Evolutionary conservation across 1,284 basidiomycete species (phyloP), one percentile per base, ranked within the genome.

Genomic region (Retiboletus fuscus): DNA sequence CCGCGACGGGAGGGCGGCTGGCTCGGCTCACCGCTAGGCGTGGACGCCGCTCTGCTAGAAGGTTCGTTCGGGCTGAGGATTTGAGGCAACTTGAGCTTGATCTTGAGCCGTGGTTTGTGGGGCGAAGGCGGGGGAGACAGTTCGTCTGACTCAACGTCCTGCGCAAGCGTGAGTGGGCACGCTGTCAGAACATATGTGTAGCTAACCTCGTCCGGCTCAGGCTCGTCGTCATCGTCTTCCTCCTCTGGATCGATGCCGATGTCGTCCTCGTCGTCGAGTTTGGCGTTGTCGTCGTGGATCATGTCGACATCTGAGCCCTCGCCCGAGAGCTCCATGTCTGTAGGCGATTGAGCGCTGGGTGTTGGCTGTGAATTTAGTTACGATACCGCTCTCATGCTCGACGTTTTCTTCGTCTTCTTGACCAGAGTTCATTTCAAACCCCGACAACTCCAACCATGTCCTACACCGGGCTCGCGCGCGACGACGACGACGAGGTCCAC

Each of bases 61-160:
- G 73, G 79, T 81, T 58, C 84, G 82, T 76, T 84, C 78, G 68
- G 84, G 76, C 80, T 82, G 39, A 81, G 80, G 26, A 82, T 83
- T 15, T 83, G 81, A 13, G 90, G 89, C 10, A 92, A 80, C 78
- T 90, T 92, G 62, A 92, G 84, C 75, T 88, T 91, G 77, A 92
- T 91, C 74, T 89, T 90, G n/a, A 92, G 84, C 10, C 87, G 83
- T 20, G 86, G 84, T 64, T 80, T 75, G 51, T 74, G 73, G 18
- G 78, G 79, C 4, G 81, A 78, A 3, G 83, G 79, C 2, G 84
- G 81, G 6, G 83, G 77, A 24, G 83, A 82, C 6, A 79, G 76
- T 15, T 83, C 83, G 49, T 84, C 85, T 18, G 80, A 79, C 46
- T 86, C 85, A 6, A 71, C 51, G 62, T 81, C 77, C 78, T 79